These are phyloP conservation scores for Cinnamomum chago DNA, from an alignment of 164 flowering plant genomes.

Conservation along the genomic window DNA sequence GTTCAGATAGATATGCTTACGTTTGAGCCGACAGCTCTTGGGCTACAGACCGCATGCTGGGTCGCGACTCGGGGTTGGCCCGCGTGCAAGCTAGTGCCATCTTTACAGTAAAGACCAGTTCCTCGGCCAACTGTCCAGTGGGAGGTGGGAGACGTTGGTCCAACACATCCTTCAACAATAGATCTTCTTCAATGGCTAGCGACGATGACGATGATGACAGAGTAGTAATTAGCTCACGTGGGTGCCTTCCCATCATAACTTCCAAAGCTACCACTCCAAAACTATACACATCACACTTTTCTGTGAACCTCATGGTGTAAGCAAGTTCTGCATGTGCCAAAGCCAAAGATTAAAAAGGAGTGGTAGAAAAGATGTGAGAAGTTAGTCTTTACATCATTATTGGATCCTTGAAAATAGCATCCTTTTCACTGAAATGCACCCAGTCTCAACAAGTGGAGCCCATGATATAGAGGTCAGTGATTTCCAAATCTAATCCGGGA, in stretches of 20 bases:
- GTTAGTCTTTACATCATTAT: too few species aligned
- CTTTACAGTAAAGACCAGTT: slow-evolving; percentile 4
- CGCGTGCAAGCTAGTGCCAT: slow-evolving; percentile 19
- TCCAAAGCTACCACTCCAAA: slow-evolving; percentile 20
- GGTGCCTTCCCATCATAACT: slow-evolving; percentile 15
- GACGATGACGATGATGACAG: background rate
- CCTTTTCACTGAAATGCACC: too few species aligned
- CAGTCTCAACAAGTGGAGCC: too few species aligned
- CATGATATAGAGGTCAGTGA: background rate
- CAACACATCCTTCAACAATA: slow-evolving; percentile 1
- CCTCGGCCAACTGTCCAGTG: background rate
- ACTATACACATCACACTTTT: slow-evolving; percentile 18
- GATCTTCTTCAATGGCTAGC: background rate
- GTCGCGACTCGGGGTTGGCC: slow-evolving; percentile 14
- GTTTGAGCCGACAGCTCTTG: slow-evolving; percentile 9
- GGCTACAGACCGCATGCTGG: slow-evolving; percentile 16
- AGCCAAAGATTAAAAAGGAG: background rate
- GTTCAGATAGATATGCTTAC: background rate
- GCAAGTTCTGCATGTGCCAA: slow-evolving; percentile 12
- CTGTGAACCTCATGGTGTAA: slow-evolving; percentile 7
- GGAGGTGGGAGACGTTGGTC: slow-evolving; percentile 21
- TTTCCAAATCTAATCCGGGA: too few species aligned
- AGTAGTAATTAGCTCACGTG: slow-evolving; percentile 10
- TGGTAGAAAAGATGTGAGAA: too few species aligned
- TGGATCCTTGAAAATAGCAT: too few species aligned